phyloP scores from a whole-genome alignment of 495 filamentous ascomycete species.

The Talaromyces wortmannii region DNA sequence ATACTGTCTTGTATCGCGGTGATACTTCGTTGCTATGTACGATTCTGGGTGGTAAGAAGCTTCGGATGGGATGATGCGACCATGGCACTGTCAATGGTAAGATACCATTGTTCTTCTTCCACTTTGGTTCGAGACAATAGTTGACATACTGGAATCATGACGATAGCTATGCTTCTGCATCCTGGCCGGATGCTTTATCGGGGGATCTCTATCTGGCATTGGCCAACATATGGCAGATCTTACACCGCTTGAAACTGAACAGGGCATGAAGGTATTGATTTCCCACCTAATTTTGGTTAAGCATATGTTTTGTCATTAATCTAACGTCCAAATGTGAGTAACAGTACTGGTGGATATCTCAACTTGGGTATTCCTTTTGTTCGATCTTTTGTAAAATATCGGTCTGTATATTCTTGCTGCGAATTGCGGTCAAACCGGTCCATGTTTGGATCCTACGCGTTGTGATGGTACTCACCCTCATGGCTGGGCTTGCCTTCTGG shows the following conservation, averaged over 20 bases:
- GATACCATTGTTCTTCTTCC: background rate
- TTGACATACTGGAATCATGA: too few relatives aligned
- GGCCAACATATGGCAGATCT: too few relatives aligned
- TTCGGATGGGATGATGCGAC: conserved; percentile 39
- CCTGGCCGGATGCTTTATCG: too few relatives aligned
- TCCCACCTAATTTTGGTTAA: background rate
- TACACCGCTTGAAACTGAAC: too few relatives aligned
- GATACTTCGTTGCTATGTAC: conserved; percentile 33
- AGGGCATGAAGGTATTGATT: background rate
- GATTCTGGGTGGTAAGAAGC: conserved; percentile 27
- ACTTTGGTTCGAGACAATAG: conserved; percentile 27
- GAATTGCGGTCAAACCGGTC: conserved; percentile 20
- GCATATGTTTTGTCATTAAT: background rate
- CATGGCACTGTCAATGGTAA: conserved; percentile 37
- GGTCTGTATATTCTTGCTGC: conserved; percentile 33
- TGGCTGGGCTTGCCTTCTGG: conserved; percentile 26
- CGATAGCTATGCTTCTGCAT: conserved; percentile 16
- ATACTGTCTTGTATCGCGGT: conserved; percentile 30
- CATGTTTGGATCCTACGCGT: conserved; percentile 23
- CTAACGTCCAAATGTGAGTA: too few relatives aligned
- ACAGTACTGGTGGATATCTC: conserved; percentile 40
- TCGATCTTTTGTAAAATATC: conserved; percentile 29
- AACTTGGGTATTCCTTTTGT: conserved; percentile 27
- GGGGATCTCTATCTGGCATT: too few relatives aligned
- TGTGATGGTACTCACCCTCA: conserved; percentile 20